Base-by-base conservation (phyloP, 176 grass and related monocot genomes). In the Phoenix dactylifera region DNA sequence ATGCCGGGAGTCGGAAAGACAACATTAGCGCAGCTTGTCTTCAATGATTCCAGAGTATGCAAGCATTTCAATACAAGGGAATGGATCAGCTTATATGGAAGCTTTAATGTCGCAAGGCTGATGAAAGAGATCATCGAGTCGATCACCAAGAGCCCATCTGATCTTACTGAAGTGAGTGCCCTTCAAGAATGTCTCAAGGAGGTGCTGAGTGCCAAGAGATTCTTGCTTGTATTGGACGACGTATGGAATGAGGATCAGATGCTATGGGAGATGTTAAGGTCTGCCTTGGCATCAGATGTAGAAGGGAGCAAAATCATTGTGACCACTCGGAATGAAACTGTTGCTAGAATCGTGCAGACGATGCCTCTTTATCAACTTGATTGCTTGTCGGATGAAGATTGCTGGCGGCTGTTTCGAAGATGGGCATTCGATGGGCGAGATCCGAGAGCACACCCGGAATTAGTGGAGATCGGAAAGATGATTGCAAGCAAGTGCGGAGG, bases 161-260 rank as follows among this genome's bases (percentile, higher is more conserved):
- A 66, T 32, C 16, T 65, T 29, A 66, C 51, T 51, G 71, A 70
- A 59, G 3, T 72, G 16, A 44, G 76, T n/a, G 60, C 25, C 15
- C 59, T 82, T 35, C 72, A 72, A 52, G 39, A 59, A 57, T 57
- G 16, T 18, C 54, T 82, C 26, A 52, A 54, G 24, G 24, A 76
- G 16, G 26, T 59, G 44, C 22, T 76, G 26, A 56, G 35, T 49
- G 53, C 25, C 1, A 71, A 64, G 48, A 82, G 26, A 24, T 76
- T 72, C 48, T 59, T 82, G 3, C 65, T 82, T 23, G 52, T 82
- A 18, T 51, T 76, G 28, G 79, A 82, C 60, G 79, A 82, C 32
- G 44, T 76, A 19, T 82, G 79, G 79, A 76, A 71, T 22, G 79
- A 76, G 23, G 22, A 69, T 3, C 35, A 50, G 18, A 52, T 22